Percentiles rank a stretch among this genome's conserved stretches.
phyloP scores from a whole-genome alignment of 148 eudicot species.

The Rhododendron ovatum region DNA sequence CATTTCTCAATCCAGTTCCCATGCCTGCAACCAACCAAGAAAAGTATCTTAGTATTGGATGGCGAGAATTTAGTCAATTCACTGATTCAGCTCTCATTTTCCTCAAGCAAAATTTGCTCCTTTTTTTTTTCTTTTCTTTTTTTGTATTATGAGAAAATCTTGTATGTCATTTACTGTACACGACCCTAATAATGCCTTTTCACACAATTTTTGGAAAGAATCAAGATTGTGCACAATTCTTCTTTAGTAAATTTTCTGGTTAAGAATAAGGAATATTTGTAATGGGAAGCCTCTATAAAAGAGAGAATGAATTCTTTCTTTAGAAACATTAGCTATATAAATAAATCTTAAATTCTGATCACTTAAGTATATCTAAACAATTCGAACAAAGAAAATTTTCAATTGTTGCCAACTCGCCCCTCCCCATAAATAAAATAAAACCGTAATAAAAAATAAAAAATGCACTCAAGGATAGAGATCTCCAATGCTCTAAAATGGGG shows the following conservation, averaged over 20 bases:
- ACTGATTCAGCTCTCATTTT: neutral
- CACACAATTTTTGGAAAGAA: neutral
- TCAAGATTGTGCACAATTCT: neutral
- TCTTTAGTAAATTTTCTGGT: neutral
- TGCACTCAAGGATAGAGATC: neutral
- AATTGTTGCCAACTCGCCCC: neutral
- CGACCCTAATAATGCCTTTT: neutral
- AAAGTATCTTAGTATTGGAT: neutral
- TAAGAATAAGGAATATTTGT: neutral
- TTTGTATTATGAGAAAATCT: neutral
- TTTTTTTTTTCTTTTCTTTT: neutral
- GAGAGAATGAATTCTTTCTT: neutral
- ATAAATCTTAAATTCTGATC: neutral
- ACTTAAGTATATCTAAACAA: neutral
- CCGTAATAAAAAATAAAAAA: neutral
- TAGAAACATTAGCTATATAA: neutral
- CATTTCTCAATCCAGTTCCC: slow-evolving; percentile 33
- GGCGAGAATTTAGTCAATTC: neutral
- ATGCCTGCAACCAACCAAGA: slow-evolving; percentile 30
- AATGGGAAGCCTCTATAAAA: neutral
- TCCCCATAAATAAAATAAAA: too few species aligned
- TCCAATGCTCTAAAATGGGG: neutral
- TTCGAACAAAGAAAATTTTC: neutral
- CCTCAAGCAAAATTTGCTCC: neutral
- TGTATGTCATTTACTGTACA: neutral